Base-by-base conservation (phyloP, 176 grass and related monocot genomes). In the Typha latifolia region DNA sequence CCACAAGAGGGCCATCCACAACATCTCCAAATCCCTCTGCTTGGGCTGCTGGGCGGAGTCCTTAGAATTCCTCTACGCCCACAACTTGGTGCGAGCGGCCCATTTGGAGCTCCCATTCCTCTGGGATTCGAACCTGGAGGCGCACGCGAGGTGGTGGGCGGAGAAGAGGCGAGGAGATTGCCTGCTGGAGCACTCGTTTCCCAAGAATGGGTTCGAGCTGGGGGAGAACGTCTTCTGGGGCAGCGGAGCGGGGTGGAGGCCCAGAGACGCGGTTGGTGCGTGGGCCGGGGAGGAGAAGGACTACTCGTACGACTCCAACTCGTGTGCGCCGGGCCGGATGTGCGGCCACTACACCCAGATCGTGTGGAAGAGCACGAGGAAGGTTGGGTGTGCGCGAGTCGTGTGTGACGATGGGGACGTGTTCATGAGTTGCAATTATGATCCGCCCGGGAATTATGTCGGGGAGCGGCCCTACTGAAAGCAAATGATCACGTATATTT, bases 201-300 rank as follows among this genome's bases (percentile, higher is more conserved):
- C 89, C 12, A 78, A 87, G 3, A 81, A 81, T 3, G 74, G 72
- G 72, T 87, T 91, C 72, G 74, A 49, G 68, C 78, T 91, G 49
- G 89, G 89, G 5, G 89, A 91, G 84, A 91, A 91, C 81, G 67
- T 91, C 69, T 87, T 84, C 82, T 87, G 81, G 84, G 89, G 84
- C 69, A 63, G 72, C 2, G 78, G 71, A 1, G 78, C 81, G 0
- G 64, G 12, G 2, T 87, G 84, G 88, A 50, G 59, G 2, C 84
- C 88, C 1, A 55, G 63, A 14, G 89, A 87, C 59, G 84, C 89
- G 43, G 81, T 91, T 32, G 8, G 19, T 24, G 81, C 86, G 31
- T 91, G 89, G 89, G 84, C 81, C 1, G 78, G 64, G 5, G 84
- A 91, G 76, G 84, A 76, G 29, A 67, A 63, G 26, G 81, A 91